phyloP scores from a whole-genome alignment of 345 rosid genomes.

The Syzygium aromaticum region DNA sequence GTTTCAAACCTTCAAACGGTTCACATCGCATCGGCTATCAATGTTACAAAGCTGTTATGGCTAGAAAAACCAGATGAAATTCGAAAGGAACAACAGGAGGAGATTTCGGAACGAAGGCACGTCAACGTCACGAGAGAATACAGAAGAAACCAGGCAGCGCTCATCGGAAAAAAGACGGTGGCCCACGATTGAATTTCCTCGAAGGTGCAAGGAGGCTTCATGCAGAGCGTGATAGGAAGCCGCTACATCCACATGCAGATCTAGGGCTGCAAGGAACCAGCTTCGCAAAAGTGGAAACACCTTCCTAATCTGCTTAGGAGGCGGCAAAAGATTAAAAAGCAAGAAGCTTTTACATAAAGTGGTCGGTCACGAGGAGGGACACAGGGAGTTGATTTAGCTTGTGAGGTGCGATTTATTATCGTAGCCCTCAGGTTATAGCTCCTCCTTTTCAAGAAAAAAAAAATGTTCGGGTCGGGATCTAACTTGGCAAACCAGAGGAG shows the following conservation, averaged over 20 bases:
- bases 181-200: neutral
- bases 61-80: neutral
- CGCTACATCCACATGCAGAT: neutral
- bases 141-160: neutral
- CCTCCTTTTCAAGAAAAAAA: neutral
- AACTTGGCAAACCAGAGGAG: neutral
- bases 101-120: neutral
- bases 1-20: neutral
- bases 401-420: neutral
- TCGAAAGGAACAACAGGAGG: neutral
- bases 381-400: neutral
- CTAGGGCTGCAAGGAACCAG: neutral
- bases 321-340: neutral
- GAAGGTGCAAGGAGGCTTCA: neutral
- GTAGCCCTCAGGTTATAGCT: neutral
- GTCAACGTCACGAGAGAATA: neutral
- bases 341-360: neutral
- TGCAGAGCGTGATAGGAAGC: neutral
- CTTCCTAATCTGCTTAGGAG: neutral
- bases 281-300: neutral
- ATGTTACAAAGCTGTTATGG: neutral
- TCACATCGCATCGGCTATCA: neutral
- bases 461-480: neutral
- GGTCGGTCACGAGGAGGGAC: neutral
- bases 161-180: neutral